phyloP scores from a whole-genome alignment of 1,139 yeast genomes.

The Geotrichum histeridarum region DNA sequence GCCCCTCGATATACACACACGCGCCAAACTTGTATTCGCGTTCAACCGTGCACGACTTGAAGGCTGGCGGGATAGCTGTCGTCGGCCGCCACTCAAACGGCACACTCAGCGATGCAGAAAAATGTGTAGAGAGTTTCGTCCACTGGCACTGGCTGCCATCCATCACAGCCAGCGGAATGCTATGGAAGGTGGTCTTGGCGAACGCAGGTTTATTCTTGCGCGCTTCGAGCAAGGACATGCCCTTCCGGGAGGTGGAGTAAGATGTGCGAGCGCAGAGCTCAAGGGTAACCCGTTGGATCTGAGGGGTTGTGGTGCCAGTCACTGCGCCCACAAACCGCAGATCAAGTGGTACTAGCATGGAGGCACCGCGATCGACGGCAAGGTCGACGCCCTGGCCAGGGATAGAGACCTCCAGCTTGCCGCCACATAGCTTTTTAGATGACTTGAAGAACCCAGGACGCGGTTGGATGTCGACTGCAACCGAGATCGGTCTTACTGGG shows the following conservation, averaged over 20 bases:
- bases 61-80: neutral
- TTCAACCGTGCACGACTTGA: slow-evolving; percentile 4
- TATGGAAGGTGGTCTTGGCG: neutral
- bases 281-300: neutral
- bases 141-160: neutral
- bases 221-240: neutral
- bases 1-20: neutral
- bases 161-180: neutral
- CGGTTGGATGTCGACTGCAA: neutral
- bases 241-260: slow-evolving; percentile 2
- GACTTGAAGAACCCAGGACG: neutral
- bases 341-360: slow-evolving; percentile 2
- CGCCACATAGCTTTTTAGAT: neutral
- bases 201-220: neutral
- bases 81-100: neutral
- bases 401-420: neutral
- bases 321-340: neutral
- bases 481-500: neutral
- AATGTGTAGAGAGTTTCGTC: neutral
- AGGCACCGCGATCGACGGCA: neutral
- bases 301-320: neutral
- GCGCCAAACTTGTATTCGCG: neutral
- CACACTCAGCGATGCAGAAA: neutral
- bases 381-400: neutral
- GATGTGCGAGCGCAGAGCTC: neutral